Conservation (phyloP, 2,329 filamentous ascomycete genomes). For the Ascochyta viciae-villosae region DNA sequence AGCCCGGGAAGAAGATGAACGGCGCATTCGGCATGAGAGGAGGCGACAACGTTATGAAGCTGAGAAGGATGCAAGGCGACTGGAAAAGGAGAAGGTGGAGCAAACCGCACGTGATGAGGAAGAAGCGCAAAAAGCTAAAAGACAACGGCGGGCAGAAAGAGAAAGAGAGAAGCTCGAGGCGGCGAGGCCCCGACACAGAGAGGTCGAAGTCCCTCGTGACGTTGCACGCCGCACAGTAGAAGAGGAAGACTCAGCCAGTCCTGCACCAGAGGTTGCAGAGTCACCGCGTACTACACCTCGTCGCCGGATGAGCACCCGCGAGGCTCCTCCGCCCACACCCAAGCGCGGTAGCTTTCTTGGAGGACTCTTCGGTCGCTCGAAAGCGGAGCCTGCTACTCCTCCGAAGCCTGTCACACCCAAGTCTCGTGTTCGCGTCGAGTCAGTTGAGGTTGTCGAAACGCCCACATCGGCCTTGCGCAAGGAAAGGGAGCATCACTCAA, state of each 20-base stretch:
- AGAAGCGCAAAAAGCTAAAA: constrained; percentile 33
- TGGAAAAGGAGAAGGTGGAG: constrained; percentile 11
- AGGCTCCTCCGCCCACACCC: constrained; percentile 30
- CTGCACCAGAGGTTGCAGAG: constrained; percentile 25
- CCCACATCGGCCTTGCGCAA: constrained; percentile 24
- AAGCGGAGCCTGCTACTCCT: constrained; percentile 36
- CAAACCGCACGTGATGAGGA: constrained; percentile 25
- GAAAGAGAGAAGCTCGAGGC: constrained; percentile 32
- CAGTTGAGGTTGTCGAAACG: constrained; percentile 26
- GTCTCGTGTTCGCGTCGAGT: constrained; percentile 34
- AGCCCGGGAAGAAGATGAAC: constrained; percentile 37
- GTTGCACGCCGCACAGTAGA: constrained; percentile 39
- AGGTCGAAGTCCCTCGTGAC: constrained; percentile 29
- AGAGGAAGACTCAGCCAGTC: constrained; percentile 28
- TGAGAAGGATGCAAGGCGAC: constrained; percentile 18
- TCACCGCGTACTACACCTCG: constrained; percentile 32
- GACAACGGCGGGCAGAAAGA: constrained; percentile 35
- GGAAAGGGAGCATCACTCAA: constrained; percentile 33
- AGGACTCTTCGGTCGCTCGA: constrained; percentile 43
- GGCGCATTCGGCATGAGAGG: constrained; percentile 37
- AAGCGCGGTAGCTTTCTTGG: constrained; percentile 42
- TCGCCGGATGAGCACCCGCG: constrained; percentile 34
- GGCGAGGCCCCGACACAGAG: constrained; percentile 21
- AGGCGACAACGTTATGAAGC: constrained; percentile 36
- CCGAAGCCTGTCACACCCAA: constrained; percentile 36